Conservation (phyloP, 179 eudicot species). For the Sideroxylon spinosum region DNA sequence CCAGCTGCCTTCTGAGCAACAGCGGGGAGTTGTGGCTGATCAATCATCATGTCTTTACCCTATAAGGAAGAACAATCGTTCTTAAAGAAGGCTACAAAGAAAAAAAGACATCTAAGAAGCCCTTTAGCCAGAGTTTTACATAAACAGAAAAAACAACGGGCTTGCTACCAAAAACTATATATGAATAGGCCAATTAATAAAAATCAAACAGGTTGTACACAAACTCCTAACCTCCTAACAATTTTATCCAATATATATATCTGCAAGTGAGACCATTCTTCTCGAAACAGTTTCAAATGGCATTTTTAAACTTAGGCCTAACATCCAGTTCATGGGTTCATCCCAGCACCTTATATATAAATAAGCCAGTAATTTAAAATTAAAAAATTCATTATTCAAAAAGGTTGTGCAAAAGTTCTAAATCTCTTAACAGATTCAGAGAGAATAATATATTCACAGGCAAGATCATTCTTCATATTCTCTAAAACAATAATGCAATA, state of each 20-base stretch:
- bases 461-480: background rate
- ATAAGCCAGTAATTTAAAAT: too few species aligned
- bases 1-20: conserved; percentile 19
- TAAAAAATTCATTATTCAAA: too few species aligned
- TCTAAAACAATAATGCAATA: background rate
- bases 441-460: background rate
- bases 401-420: too few species aligned
- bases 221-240: background rate
- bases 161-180: background rate
- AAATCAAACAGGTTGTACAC: background rate
- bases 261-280: too few species aligned
- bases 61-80: conserved; percentile 2
- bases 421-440: background rate
- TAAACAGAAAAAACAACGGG: background rate
- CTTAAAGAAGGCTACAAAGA: background rate
- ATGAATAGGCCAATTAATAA: background rate
- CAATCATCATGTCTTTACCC: conserved; percentile 12
- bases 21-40: conserved; percentile 17
- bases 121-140: background rate
- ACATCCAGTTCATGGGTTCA: too few species aligned
- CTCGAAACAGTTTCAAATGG: too few species aligned
- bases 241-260: background rate
- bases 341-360: too few species aligned
- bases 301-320: too few species aligned
- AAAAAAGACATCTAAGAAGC: background rate